A percentile compares a stretch with the other conserved stretches of the same genome.
These are phyloP conservation scores for Pestalotiopsis sp. DNA, from an alignment of 2,329 filamentous ascomycete genomes.

Conservation along the genomic window DNA sequence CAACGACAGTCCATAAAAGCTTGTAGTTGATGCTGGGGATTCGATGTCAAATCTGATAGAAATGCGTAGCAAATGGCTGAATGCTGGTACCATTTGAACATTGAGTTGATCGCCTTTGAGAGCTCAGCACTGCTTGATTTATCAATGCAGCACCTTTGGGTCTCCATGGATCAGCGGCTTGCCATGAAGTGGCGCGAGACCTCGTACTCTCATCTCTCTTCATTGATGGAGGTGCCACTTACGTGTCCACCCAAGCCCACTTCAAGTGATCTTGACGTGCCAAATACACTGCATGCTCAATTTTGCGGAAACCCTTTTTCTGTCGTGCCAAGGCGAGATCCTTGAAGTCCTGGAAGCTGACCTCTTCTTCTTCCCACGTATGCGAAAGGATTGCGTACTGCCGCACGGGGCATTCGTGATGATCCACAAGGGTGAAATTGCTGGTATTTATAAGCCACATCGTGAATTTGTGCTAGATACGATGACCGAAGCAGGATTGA, in stretches of 20 bases:
- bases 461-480: background rate
- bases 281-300: constrained; percentile 2
- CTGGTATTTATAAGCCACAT: background rate
- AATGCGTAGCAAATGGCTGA: constrained; percentile 22
- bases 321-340: background rate
- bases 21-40: background rate
- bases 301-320: constrained; percentile 19
- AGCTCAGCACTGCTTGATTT: constrained; percentile 22
- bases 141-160: constrained; percentile 24
- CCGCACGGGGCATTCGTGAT: background rate
- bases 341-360: constrained; percentile 29
- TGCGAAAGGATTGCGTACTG: constrained; percentile 39
- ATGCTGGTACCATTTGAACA: constrained; percentile 20
- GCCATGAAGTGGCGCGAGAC: too few species aligned
- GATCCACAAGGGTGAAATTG: background rate
- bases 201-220: too few species aligned
- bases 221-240: background rate
- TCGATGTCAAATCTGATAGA: constrained; percentile 22
- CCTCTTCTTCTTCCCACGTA: constrained; percentile 35
- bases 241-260: constrained; percentile 1
- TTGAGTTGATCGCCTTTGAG: constrained; percentile 24
- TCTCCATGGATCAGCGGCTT: background rate
- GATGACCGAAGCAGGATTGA: too few species aligned
- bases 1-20: constrained; percentile 11
- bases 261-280: background rate